phyloP scores from a whole-genome alignment of 306 rosid species.

The Dalbergia cochinchinensis region DNA sequence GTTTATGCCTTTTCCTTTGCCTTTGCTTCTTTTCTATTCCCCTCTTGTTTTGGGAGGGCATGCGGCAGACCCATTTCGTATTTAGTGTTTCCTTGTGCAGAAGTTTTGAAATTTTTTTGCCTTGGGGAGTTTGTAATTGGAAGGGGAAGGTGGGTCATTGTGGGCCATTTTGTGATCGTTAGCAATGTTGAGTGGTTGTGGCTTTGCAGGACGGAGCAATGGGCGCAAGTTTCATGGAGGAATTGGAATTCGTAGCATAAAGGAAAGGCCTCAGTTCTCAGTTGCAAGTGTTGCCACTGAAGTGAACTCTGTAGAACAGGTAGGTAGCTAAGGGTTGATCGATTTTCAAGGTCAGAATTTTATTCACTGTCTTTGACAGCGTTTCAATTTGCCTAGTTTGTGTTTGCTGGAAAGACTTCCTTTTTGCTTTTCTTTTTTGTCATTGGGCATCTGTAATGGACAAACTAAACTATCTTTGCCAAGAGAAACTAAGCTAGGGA shows the following conservation, averaged over 20 bases:
- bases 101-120: neutral
- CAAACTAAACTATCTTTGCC: neutral
- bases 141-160: conserved; percentile 24
- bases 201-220: conserved; percentile 64
- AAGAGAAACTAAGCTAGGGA: neutral
- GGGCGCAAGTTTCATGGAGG: conserved; percentile 67
- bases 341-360: neutral
- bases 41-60: neutral
- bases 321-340: conserved; percentile 42
- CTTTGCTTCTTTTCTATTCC: neutral
- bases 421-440: neutral
- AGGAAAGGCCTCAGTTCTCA: conserved; percentile 73
- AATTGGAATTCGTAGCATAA: conserved; percentile 63
- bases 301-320: conserved; percentile 81
- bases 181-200: conserved; percentile 34
- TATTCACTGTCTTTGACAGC: conserved; percentile 12
- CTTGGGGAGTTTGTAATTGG: conserved; percentile 20
- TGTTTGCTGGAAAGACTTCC: conserved; percentile 26
- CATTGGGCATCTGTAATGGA: neutral
- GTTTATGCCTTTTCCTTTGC: neutral
- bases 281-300: conserved; percentile 88
- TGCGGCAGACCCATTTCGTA: conserved; percentile 37
- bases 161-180: conserved; percentile 25
- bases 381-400: conserved; percentile 31
- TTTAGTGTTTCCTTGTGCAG: conserved; percentile 23